A percentile compares a stretch with the other conserved stretches of the same genome.
Evolutionary conservation across 2,329 filamentous ascomycete species (phyloP).

Genomic region (Scedosporium aurantiacum): DNA sequence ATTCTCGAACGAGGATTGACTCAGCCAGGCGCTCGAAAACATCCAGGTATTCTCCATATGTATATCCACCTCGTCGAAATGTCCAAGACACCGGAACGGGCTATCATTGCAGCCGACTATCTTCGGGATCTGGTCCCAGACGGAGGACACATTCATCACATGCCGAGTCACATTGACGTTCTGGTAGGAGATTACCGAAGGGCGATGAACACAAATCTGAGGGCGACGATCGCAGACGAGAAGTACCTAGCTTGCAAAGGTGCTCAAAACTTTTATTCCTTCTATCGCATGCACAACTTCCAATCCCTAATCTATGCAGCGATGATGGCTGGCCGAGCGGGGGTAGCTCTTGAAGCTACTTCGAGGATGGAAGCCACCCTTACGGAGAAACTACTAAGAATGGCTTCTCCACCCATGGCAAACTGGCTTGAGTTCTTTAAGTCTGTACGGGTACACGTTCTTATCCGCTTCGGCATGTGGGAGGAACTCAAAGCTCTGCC

Average conservation of each 20-base stretch:
- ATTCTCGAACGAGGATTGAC: constrained; percentile 36
- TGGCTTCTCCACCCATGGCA: constrained; percentile 62
- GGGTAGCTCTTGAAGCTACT: constrained; percentile 50
- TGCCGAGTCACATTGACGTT: constrained; percentile 69
- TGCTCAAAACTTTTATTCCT: constrained; percentile 60
- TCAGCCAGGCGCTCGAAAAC: constrained; percentile 34
- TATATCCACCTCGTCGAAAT: constrained; percentile 75
- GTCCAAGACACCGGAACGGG: constrained; percentile 54
- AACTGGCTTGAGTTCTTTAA: constrained; percentile 68
- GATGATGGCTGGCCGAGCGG: constrained; percentile 62
- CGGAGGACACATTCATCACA: constrained; percentile 60
- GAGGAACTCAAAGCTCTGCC: constrained; percentile 46
- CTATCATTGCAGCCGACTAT: constrained; percentile 48
- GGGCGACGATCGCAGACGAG: constrained; percentile 57
- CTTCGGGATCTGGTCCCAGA: constrained; percentile 57
- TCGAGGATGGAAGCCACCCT: constrained; percentile 48
- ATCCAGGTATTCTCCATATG: constrained; percentile 62
- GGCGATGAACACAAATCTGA: constrained; percentile 55
- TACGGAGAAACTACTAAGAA: constrained; percentile 50
- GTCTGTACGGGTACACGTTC: constrained; percentile 54
- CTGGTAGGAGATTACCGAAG: constrained; percentile 59
- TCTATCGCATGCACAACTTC: constrained; percentile 65
- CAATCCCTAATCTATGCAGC: constrained; percentile 68
- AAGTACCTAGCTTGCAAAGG: constrained; percentile 50
- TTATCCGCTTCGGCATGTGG: constrained; percentile 67